Conservation (phyloP, 805 yeast species). For the Starmera dryadoides region DNA sequence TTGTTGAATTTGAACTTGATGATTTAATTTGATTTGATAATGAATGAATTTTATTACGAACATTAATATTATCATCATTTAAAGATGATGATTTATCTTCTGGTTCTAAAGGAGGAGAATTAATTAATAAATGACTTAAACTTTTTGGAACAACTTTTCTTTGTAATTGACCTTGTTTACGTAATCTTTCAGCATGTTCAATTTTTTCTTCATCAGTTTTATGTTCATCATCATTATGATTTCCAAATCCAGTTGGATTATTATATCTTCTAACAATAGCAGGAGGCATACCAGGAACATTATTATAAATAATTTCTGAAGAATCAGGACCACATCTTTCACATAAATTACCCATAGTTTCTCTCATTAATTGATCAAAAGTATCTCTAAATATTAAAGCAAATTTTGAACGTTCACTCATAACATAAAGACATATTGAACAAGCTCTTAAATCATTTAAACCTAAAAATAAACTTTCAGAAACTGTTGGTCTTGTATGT, state of each 20-base stretch:
- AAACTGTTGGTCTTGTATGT: conserved; percentile 52
- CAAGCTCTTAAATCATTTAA: conserved; percentile 61
- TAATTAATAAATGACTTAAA: conserved; percentile 40
- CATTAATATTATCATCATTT: background rate
- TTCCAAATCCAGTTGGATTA: conserved; percentile 12
- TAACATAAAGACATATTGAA: conserved; percentile 54
- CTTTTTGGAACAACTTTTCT: conserved; percentile 48
- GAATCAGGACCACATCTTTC: conserved; percentile 60
- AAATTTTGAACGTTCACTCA: conserved; percentile 59
- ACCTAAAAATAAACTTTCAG: conserved; percentile 45
- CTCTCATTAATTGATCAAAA: conserved; percentile 58
- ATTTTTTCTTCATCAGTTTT: conserved; percentile 32
- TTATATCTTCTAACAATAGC: conserved; percentile 42
- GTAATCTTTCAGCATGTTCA: conserved; percentile 41
- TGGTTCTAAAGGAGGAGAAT: conserved; percentile 27
- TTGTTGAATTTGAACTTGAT: background rate
- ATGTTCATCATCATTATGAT: conserved; percentile 15
- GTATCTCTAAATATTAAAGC: conserved; percentile 59
- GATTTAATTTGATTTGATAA: background rate
- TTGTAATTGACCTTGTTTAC: conserved; percentile 43
- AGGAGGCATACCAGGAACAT: conserved; percentile 50
- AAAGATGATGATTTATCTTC: conserved; percentile 12
- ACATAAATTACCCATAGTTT: conserved; percentile 55
- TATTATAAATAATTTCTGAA: conserved; percentile 42
- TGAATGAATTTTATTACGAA: background rate